phyloP scores from a whole-genome alignment of 176 grass and related monocot genomes.

The Oryza longistaminata region DNA sequence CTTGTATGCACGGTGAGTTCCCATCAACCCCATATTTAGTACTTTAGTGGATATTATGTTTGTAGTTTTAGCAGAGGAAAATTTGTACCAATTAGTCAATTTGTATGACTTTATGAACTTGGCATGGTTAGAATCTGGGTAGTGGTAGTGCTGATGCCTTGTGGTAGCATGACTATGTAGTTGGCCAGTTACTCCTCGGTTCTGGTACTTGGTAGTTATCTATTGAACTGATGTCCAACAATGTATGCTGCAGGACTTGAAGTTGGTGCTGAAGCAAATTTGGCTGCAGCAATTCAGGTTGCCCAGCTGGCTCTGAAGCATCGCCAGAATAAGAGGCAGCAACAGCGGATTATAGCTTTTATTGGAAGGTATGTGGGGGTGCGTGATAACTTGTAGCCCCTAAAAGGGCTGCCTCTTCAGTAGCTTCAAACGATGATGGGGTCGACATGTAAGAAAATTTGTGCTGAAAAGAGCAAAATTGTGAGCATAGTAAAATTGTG shows the following conservation, averaged over 20 bases:
- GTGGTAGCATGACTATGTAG: neutral
- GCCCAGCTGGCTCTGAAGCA: slow-evolving; percentile 97
- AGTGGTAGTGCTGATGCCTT: neutral
- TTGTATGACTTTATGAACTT: neutral
- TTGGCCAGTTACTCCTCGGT: neutral
- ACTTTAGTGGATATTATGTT: neutral
- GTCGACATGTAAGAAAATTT: too few relatives aligned
- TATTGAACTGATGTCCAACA: neutral
- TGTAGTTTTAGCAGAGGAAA: neutral
- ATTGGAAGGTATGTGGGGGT: slow-evolving; percentile 68
- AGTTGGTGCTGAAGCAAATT: slow-evolving; percentile 88
- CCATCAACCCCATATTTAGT: slow-evolving; percentile 6
- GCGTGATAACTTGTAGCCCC: neutral
- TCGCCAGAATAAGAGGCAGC: slow-evolving; percentile 98
- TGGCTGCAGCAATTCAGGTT: slow-evolving; percentile 88
- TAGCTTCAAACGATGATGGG: too few relatives aligned
- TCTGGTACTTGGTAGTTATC: neutral
- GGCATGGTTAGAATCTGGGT: neutral
- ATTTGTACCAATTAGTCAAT: neutral
- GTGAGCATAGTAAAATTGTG: too few relatives aligned
- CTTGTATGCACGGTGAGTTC: slow-evolving; percentile 89
- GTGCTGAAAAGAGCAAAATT: too few relatives aligned
- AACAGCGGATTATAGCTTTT: slow-evolving; percentile 96
- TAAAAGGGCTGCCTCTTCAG: too few relatives aligned
- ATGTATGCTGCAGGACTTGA: slow-evolving; percentile 62